Evolutionary conservation across 164 flowering plant species (phyloP), one percentile per base, ranked within the genome.

Genomic region (Saururus chinensis): DNA sequence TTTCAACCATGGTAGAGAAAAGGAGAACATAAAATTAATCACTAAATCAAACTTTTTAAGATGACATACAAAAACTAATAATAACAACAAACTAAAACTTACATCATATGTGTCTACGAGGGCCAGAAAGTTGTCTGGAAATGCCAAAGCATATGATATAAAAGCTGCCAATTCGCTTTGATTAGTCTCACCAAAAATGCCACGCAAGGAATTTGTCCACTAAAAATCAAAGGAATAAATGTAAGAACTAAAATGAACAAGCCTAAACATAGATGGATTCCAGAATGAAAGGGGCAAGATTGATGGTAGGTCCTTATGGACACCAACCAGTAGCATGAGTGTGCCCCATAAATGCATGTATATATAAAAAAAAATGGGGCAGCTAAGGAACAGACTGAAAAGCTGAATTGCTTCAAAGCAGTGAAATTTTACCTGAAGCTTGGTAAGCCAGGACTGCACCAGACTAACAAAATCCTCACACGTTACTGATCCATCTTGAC

Each of bases 51-150:
- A 41, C 11, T 0, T 8, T 41, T 9, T 8, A 12, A 13, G 17
- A 45, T 12, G 2, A 2, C 17, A 4, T 8, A 45, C 17, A 45
- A 12, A 12, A 2, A 12, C 8, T 13, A 41, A 41, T 8, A 41
- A 41, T 41, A 3, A 12, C 4, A 57, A 56, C 9, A 42, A 56
- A 17, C 11, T n/a, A 56, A 23, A 40, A 79, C 99, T 87, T 80
- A 95, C 99, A 82, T 95, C 99, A 77, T 95, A 95, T 20, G 99
- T 95, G 72, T 95, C 99, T 21, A 95, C 99, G 61, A 95, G 96
- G 58, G 97, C 99, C 60, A 87, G 73, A 69, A 95, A 95, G 70
- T 72, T 80, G 30, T 57, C 66, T 8, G 99, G 99, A 60, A 91
- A 91, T 51, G 99, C 97, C 80, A 95, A 74, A 20, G 98, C 99